Evolutionary conservation across 108 stramenopile genomes (phyloP), one percentile per base, ranked within the genome.

Genomic region (Aureococcus anophagefferens): DNA sequence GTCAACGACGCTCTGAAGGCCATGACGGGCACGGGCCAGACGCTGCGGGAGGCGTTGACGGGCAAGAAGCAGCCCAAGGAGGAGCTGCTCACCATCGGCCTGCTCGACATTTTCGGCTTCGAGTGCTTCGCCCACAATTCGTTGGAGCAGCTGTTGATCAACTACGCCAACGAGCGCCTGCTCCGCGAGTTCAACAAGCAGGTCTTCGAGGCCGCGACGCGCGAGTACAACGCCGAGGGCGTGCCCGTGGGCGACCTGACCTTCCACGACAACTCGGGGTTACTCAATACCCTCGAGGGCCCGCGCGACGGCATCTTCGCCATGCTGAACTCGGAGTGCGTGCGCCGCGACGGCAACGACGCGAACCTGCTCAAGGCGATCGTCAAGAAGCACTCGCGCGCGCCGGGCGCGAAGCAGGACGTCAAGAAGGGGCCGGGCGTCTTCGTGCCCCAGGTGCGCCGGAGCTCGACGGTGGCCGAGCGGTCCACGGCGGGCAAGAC

Each of bases 71-170:
- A 16, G 21, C 51, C 51, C 21, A 40, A 40, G 37, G 76, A 72
- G 34, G 64, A 67, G 15, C 13, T 5, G 40, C 51, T 59, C 21
- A 59, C 51, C 21, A 28, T 59, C 51, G 51, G 51, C 34, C 25
- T 76, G 25, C 46, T 76, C 21, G 75, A 76, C 45, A 71, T 76
- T 0, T 76, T 76, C 32, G 74, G 74, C 51, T 75, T 76, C 37
- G 75, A 76, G 33, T 28, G 70, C 45, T 76, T 76, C 30, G 71
- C n/a, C 5, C 5, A 3, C 0, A 76, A 76, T 33, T 30, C 29
- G 16, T 44, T 76, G 25, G 75, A 76, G 71, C 75, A 76, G 37
- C 75, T 76, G 18, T 35, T 70, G 25, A 76, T 76, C 40, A 76
- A 76, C 66, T 76, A 69, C 68, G 75, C 75, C 17, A 76, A 76